These are phyloP conservation scores for Epichloe sibirici DNA, from an alignment of 2,329 filamentous ascomycete species.

Conservation along the genomic window DNA sequence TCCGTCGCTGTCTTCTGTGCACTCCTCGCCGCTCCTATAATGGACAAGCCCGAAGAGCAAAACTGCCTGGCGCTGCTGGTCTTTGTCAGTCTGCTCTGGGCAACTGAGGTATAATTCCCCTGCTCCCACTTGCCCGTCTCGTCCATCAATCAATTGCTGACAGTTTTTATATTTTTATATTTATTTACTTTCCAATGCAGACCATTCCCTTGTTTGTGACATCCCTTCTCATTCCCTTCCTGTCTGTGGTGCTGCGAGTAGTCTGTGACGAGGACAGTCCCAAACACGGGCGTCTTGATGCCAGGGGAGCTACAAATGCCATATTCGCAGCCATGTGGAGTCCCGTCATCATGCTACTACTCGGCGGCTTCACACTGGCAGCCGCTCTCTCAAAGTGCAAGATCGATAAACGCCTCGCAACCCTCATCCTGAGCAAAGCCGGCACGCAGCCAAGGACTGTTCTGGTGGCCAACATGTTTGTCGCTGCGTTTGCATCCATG, in stretches of 20 bases:
- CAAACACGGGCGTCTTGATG: conserved; percentile 54
- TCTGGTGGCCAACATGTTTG: conserved; percentile 95
- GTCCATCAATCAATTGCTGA: conserved; percentile 5
- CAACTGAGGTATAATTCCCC: conserved; percentile 62
- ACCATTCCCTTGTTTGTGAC: conserved; percentile 96
- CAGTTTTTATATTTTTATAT: neutral
- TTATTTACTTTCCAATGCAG: conserved; percentile 26
- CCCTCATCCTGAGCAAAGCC: conserved; percentile 90
- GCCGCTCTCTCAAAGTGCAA: conserved; percentile 94
- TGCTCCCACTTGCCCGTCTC: neutral
- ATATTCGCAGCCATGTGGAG: conserved; percentile 98
- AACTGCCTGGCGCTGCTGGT: conserved; percentile 90
- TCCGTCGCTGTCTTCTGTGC: conserved; percentile 63
- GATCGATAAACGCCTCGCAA: conserved; percentile 94
- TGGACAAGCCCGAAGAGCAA: conserved; percentile 81
- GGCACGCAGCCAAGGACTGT: conserved; percentile 84
- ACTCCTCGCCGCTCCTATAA: conserved; percentile 65
- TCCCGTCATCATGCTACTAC: conserved; percentile 92
- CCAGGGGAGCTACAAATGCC: conserved; percentile 68
- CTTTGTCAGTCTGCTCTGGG: conserved; percentile 90
- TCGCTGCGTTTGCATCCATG: conserved; percentile 96
- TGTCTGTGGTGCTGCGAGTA: conserved; percentile 77
- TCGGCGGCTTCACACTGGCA: conserved; percentile 92
- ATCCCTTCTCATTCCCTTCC: conserved; percentile 82
- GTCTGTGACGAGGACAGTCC: conserved; percentile 57